Evolutionary conservation across 2,329 filamentous ascomycete genomes (phyloP).

Genomic region (Tolypocladium guangdongense): DNA sequence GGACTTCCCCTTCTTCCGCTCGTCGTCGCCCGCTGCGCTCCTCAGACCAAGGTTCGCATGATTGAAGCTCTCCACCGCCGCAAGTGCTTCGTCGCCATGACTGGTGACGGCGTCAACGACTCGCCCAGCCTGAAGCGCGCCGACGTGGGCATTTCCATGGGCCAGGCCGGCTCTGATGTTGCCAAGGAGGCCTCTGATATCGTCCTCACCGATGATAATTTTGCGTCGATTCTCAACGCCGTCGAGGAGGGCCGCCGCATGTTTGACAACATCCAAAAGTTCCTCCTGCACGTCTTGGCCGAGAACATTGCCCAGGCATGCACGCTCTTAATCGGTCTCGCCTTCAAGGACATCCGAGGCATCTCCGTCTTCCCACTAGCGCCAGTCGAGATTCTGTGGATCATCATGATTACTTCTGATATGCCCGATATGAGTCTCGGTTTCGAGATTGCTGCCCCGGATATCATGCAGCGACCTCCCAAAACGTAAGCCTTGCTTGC

Average conservation of each 20-base stretch:
- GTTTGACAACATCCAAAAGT: slow-evolving; percentile 67
- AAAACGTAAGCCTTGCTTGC: slow-evolving; percentile 38
- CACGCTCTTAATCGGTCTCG: slow-evolving; percentile 57
- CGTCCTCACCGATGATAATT: slow-evolving; percentile 63
- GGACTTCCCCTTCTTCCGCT: slow-evolving; percentile 50
- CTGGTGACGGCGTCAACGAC: slow-evolving; percentile 62
- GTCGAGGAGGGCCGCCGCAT: slow-evolving; percentile 62
- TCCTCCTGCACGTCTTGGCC: slow-evolving; percentile 55
- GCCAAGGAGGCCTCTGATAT: slow-evolving; percentile 59
- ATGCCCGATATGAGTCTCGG: slow-evolving; percentile 67
- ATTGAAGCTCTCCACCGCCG: slow-evolving; percentile 61
- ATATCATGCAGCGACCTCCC: slow-evolving; percentile 59
- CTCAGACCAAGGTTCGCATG: slow-evolving; percentile 64
- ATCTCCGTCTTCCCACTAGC: slow-evolving; percentile 61
- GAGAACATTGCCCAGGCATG: slow-evolving; percentile 61
- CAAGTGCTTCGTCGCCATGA: slow-evolving; percentile 57
- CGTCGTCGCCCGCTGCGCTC: slow-evolving; percentile 59
- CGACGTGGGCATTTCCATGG: slow-evolving; percentile 65
- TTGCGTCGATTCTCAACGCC: slow-evolving; percentile 58
- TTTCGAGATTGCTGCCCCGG: slow-evolving; percentile 56
- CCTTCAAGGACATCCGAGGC: slow-evolving; percentile 52
- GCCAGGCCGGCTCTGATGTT: slow-evolving; percentile 55
- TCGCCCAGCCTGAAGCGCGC: slow-evolving; percentile 54
- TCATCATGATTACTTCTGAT: slow-evolving; percentile 68
- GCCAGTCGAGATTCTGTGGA: slow-evolving; percentile 67